Evolutionary conservation across 2,329 filamentous ascomycete species (phyloP).

Genomic region (Botrytis porri): DNA sequence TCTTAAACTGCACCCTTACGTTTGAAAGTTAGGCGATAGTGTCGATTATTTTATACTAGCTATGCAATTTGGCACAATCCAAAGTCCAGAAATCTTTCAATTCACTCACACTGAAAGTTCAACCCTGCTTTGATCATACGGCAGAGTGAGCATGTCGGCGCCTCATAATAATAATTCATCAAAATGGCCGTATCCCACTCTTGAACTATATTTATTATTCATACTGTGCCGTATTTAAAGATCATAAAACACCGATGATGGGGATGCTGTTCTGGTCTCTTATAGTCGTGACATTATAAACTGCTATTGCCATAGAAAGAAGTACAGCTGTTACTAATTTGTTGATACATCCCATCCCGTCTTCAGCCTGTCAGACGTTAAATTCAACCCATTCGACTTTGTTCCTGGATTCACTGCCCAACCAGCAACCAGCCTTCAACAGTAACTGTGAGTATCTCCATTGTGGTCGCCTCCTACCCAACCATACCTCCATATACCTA

Average conservation of each 20-base stretch:
- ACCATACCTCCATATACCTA: not conserved
- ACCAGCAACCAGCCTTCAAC: no score
- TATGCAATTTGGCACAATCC: not conserved
- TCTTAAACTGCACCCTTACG: not conserved
- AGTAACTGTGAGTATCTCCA: not conserved
- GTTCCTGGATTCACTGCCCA: not conserved
- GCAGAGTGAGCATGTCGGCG: not conserved
- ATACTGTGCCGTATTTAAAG: no score
- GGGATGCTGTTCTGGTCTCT: not conserved
- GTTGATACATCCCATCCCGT: not conserved
- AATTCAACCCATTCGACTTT: not conserved
- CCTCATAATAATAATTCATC: no score
- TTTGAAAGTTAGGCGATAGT: not conserved
- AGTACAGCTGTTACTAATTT: not conserved
- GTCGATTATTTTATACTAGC: not conserved
- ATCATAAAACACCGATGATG: not conserved
- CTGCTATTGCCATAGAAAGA: not conserved
- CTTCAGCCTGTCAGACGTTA: no score
- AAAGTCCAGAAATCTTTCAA: not conserved
- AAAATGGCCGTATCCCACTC: not conserved
- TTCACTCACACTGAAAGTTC: not conserved
- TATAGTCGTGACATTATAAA: not conserved
- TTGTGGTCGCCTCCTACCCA: not conserved
- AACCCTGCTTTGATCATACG: not conserved
- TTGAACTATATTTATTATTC: no score